Base-by-base conservation (phyloP, 306 rosid genomes). In the Senna siamea region DNA sequence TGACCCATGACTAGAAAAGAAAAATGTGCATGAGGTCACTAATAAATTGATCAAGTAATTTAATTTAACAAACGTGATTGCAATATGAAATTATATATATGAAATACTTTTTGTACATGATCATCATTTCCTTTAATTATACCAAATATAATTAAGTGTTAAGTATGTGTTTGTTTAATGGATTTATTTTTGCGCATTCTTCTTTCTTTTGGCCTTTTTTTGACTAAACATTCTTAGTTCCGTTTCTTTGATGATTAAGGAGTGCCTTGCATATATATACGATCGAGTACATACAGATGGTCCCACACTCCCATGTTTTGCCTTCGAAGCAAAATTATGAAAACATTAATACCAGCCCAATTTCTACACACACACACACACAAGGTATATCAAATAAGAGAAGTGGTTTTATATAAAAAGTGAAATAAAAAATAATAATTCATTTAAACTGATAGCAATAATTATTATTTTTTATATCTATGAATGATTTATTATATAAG, bases 291-390 rank as follows among this genome's bases (percentile, higher is more conserved):
- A 26, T 26, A 26, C 30, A 26, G 3, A 19, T 73, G 69, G 67
- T 50, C 80, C 85, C 23, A 43, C 78, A n/a, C 19, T 48, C 55
- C 60, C 70, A 57, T 38, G 53, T 71, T 76, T 80, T 70, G 57
- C 75, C 81, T 70, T 78, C 0, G 28, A 80, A 77, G 83, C 63
- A 75, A 77, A 82, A 52, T 17, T 70, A 28, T 73, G 60, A 77
- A 46, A 64, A 57, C 61, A 44, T 50, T 9, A 74, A 26, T 32
- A 6, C 1, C 1, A 8, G 1, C 3, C 47, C 47, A 5, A 32
- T 2, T 32, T 32, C 2, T 32, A 32, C 37, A 32, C 2, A 32
- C 37, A 32, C 37, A 32, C 2, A 32, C 37, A 32, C 37, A 32
- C 5, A n/a, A n/a, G n/a, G n/a, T n/a, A n/a, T n/a, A n/a, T n/a